Conservation (phyloP, 805 yeast genomes). For the Saccharomycopsis vini region DNA sequence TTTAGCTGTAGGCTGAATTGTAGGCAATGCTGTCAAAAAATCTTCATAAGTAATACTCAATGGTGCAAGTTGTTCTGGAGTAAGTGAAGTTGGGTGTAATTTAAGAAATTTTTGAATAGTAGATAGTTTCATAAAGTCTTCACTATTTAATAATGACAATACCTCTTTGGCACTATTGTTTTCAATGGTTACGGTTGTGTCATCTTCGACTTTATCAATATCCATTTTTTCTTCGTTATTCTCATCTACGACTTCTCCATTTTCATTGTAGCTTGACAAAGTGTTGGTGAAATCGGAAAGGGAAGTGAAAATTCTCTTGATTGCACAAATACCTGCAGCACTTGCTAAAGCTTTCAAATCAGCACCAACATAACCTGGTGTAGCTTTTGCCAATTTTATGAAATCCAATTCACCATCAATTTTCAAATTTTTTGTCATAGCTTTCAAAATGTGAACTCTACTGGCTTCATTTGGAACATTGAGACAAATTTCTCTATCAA, state of each 20-base stretch:
- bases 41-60: conserved; percentile 71
- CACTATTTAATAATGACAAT: conserved; percentile 8
- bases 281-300: no score
- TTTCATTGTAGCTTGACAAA: no score
- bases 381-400: conserved; percentile 69
- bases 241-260: conserved; percentile 3
- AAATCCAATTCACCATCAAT: conserved; percentile 66
- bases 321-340: conserved; percentile 92
- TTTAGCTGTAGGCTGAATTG: conserved; percentile 93
- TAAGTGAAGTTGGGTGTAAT: conserved; percentile 72
- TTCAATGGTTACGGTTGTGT: neutral
- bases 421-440: conserved; percentile 62
- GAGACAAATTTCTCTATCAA: conserved; percentile 88
- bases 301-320: conserved; percentile 76
- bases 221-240: conserved; percentile 5
- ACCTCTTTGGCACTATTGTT: neutral
- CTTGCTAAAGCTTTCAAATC: conserved; percentile 89
- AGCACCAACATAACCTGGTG: conserved; percentile 98
- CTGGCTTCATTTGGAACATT: conserved; percentile 90
- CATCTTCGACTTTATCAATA: conserved; percentile 1
- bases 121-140: conserved; percentile 33
- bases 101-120: conserved; percentile 65
- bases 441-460: conserved; percentile 61
- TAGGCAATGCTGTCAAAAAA: conserved; percentile 77
- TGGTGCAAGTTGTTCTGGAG: conserved; percentile 65